Percentiles rank a stretch among this genome's conserved stretches.
phyloP scores from a whole-genome alignment of 345 rosid species.

The Orychophragmus violaceus region DNA sequence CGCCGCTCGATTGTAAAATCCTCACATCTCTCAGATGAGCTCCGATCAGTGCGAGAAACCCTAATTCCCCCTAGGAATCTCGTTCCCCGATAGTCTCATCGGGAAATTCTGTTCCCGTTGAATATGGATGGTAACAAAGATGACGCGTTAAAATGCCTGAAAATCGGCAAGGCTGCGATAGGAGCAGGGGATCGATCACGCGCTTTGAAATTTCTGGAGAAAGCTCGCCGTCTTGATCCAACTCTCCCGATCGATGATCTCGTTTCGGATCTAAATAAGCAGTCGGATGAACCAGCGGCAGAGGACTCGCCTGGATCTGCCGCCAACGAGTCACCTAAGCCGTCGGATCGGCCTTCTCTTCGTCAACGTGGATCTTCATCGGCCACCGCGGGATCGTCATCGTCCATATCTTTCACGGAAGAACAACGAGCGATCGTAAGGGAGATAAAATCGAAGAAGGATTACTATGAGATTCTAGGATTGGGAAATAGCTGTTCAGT shows the following conservation, averaged over 20 bases:
- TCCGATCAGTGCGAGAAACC: slow-evolving; percentile 1
- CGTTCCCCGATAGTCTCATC: background rate
- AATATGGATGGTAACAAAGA: slow-evolving; percentile 89
- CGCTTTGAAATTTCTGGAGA: slow-evolving; percentile 61
- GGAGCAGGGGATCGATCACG: slow-evolving; percentile 75
- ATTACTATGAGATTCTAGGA: slow-evolving; percentile 79
- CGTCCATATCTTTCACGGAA: slow-evolving; percentile 40
- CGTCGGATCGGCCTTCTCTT: slow-evolving; percentile 37
- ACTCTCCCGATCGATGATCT: slow-evolving; percentile 55
- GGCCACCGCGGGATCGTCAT: slow-evolving; percentile 6
- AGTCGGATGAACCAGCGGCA: slow-evolving; percentile 16
- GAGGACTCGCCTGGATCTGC: slow-evolving; percentile 5
- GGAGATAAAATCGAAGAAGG: slow-evolving; percentile 71
- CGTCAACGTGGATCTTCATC: slow-evolving; percentile 47
- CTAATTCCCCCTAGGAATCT: background rate
- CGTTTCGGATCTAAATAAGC: slow-evolving; percentile 37
- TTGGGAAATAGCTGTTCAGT: slow-evolving; percentile 52
- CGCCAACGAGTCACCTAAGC: slow-evolving; percentile 23
- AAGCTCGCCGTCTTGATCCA: slow-evolving; percentile 96
- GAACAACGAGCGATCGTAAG: slow-evolving; percentile 70
- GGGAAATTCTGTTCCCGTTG: background rate
- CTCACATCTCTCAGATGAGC: slow-evolving; percentile 16
- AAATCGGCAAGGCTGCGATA: slow-evolving; percentile 76
- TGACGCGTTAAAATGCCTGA: slow-evolving; percentile 27
- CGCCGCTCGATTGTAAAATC: background rate